Evolutionary conservation across 129 eudicot species (phyloP).

Genomic region (Flaveria trinervia): DNA sequence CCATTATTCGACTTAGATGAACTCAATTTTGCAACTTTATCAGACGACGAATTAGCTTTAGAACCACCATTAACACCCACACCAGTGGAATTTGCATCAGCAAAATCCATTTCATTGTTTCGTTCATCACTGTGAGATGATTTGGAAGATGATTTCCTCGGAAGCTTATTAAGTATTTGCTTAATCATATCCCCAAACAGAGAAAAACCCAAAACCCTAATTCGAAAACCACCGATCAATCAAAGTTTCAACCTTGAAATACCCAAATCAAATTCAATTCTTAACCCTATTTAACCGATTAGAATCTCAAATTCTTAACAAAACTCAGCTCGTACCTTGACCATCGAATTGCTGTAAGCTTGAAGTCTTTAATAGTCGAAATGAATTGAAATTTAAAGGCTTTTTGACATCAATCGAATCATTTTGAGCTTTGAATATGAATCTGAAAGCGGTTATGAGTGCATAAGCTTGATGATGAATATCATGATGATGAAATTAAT

Average conservation of each 20-base stretch:
- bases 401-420: constrained; percentile 8
- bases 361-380: not conserved
- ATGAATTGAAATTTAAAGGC: not conserved
- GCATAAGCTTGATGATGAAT: not conserved
- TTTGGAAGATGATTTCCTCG: constrained; percentile 71
- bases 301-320: constrained; percentile 14
- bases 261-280: constrained; percentile 11
- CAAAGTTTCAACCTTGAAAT: constrained; percentile 29
- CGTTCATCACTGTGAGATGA: constrained; percentile 43
- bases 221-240: constrained; percentile 11
- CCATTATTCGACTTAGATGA: not conserved
- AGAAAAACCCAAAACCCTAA: constrained; percentile 8
- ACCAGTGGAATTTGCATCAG: constrained; percentile 29
- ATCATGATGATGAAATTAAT: not conserved
- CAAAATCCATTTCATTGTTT: constrained; percentile 33
- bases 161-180: constrained; percentile 69
- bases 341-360: not conserved
- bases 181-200: constrained; percentile 51
- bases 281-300: not conserved
- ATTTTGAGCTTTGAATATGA: constrained; percentile 23
- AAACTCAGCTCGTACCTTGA: constrained; percentile 35
- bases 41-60: constrained; percentile 25
- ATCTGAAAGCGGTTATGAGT: constrained; percentile 1
- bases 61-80: constrained; percentile 24
- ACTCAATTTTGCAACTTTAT: constrained; percentile 14